phyloP scores from a whole-genome alignment of 2,329 filamentous ascomycete genomes.

The Penicillium vulpinum region DNA sequence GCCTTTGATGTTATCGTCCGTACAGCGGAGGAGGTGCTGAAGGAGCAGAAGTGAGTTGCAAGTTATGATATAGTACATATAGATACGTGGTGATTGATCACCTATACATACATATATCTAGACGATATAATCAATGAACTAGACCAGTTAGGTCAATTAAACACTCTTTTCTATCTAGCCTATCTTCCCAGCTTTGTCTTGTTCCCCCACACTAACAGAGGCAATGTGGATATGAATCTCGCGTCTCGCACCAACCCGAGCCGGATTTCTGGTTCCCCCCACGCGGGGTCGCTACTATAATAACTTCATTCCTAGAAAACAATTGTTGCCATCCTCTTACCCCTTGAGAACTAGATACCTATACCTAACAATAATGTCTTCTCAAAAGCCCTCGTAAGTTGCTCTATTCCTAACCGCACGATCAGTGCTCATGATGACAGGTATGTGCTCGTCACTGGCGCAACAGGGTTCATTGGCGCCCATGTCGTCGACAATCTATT shows the following conservation, averaged over 20 bases:
- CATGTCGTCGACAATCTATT: constrained; percentile 31
- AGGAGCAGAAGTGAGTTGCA: constrained; percentile 5
- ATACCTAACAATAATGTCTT: neutral
- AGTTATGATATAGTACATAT: neutral
- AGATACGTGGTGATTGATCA: neutral
- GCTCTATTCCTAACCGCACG: rapidly evolving
- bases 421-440: constrained; percentile 1
- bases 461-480: constrained; percentile 32
- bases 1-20: constrained; percentile 74
- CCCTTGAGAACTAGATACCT: neutral
- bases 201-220: constrained; percentile 2
- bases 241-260: neutral
- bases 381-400: constrained; percentile 7
- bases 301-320: neutral
- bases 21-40: constrained; percentile 57
- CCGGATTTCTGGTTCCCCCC: neutral
- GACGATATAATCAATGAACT: neutral
- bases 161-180: neutral
- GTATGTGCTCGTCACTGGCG: constrained; percentile 28
- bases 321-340: neutral
- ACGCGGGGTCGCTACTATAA: constrained; percentile 1
- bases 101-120: neutral
- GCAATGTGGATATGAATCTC: neutral
- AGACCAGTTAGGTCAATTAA: neutral
- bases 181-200: neutral